Base-by-base conservation (phyloP, 768 basidiomycete genomes). In the Podaxis mareebaensis region DNA sequence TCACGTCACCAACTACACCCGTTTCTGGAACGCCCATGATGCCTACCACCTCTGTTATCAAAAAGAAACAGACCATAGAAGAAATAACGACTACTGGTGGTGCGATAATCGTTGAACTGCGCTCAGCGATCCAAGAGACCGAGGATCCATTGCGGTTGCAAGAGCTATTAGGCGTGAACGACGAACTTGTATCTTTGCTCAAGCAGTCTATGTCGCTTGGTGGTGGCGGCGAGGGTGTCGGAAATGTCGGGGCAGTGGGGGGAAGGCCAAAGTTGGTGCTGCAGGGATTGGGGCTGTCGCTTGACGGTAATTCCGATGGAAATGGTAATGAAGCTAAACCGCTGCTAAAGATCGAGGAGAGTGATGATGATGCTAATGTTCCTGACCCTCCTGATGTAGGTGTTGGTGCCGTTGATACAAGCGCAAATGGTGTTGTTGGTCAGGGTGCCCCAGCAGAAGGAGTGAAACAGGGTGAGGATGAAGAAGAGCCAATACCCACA, bases 131-230 rank as follows among this genome's bases (percentile, higher is more conserved):
- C 39, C 83, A 86, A 66, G 74, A 77, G 44, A 84, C 83, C 1
- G 79, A 82, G 3, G 86, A 92, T 65, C 83, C 87, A 0, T 69
- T 76, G 24, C 82, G 84, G 60, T 71, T 95, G 70, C 86, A 89
- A 65, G 87, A 87, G 57, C 78, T 96, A 12, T 78, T 96, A 8
- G 75, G 69, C 1, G 74, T 95, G 26, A 92, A 92, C 66, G 96
- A 97, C 71, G 78, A 80, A 44, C 77, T 98, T 24, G 83, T 84
- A 7, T 72, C 76, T 0, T 74, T 88, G 11, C 70, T 96, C 17
- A 81, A 83, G 55, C 78, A 77, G 24, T 33, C 33, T 33, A 77
- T 85, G 3, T 74, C 79, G 1, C 62, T 72, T n/a, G 74, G 76
- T 24, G 33, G 76, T 13, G 17, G 20, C 17, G n/a, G 36, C 36